Conservation (phyloP, 257 asterid species). For the Coffea canephora region DNA sequence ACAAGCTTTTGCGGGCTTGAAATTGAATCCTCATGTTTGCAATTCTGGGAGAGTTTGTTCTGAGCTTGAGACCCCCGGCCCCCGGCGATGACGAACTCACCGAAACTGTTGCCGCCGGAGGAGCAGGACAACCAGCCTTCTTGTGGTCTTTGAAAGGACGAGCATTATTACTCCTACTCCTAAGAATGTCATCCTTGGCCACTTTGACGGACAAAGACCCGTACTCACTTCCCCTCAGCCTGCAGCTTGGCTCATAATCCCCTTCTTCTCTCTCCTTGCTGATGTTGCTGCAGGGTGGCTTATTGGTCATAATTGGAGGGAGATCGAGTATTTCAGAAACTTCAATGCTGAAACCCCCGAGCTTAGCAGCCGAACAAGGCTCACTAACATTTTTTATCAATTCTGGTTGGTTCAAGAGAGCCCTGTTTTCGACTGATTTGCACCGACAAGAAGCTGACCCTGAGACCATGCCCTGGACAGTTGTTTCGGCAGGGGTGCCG, state of each 20-base stretch:
- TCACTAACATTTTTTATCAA: neutral
- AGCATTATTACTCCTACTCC: neutral
- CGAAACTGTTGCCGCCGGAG: conserved; percentile 19
- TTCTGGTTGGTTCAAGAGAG: conserved; percentile 10
- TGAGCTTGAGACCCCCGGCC: conserved; percentile 42
- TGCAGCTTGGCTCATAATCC: neutral
- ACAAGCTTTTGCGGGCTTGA: conserved; percentile 38
- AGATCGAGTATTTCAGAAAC: conserved; percentile 30
- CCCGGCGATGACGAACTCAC: conserved; percentile 26
- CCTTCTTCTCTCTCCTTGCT: neutral
- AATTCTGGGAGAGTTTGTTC: conserved; percentile 48
- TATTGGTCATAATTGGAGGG: conserved; percentile 51
- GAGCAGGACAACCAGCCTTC: conserved; percentile 5
- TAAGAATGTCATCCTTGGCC: conserved; percentile 28
- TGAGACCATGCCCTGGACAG: conserved; percentile 24
- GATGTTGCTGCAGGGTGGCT: neutral
- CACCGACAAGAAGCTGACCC: conserved; percentile 33
- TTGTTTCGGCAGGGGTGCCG: conserved; percentile 23
- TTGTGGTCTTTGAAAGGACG: conserved; percentile 2
- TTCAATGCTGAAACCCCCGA: neutral
- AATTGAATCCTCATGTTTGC: conserved; percentile 25
- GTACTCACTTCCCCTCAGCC: conserved; percentile 1
- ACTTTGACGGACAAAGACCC: conserved; percentile 37
- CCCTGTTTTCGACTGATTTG: conserved; percentile 3
- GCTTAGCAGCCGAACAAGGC: conserved; percentile 12